These are phyloP conservation scores for Periglandula ipomoeae DNA, from an alignment of 2,329 filamentous ascomycete genomes.

Conservation along the genomic window DNA sequence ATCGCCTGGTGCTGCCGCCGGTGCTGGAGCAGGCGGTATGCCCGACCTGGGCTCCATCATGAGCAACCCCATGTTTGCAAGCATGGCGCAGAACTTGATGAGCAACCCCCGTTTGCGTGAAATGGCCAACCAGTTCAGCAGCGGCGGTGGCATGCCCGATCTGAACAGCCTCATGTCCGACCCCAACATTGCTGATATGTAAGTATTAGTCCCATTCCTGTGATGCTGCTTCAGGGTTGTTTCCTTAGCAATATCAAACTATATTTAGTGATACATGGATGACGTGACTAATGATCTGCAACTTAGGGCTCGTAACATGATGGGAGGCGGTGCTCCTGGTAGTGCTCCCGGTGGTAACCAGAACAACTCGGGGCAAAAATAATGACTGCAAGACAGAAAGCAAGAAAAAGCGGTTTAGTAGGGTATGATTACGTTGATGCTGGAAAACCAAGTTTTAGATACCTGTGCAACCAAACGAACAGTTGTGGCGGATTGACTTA, in stretches of 20 bases:
- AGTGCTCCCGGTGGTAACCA: constrained; percentile 15
- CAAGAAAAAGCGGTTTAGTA: not conserved
- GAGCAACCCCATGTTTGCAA: constrained; percentile 97
- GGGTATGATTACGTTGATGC: not conserved
- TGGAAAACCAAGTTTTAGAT: not conserved
- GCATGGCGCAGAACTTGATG: constrained; percentile 97
- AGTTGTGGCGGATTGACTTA: not conserved
- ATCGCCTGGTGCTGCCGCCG: constrained; percentile 40
- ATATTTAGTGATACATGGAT: too few species aligned
- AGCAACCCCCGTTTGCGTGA: constrained; percentile 81
- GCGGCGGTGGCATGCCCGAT: constrained; percentile 82
- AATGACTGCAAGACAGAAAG: not conserved
- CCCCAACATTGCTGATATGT: constrained; percentile 88
- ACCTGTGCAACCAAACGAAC: not conserved
- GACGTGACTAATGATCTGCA: too few species aligned
- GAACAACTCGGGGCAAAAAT: constrained; percentile 4
- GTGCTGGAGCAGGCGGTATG: constrained; percentile 51
- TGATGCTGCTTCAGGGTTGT: too few species aligned
- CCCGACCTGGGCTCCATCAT: constrained; percentile 79
- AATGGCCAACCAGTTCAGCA: constrained; percentile 74
- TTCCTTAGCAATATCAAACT: too few species aligned
- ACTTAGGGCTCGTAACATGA: constrained; percentile 36
- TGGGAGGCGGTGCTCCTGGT: constrained; percentile 27
- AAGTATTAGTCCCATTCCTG: constrained; percentile 39
- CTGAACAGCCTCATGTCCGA: constrained; percentile 81